phyloP scores from a whole-genome alignment of 1,139 yeast species.

The Saccharomyces hybrid region DNA sequence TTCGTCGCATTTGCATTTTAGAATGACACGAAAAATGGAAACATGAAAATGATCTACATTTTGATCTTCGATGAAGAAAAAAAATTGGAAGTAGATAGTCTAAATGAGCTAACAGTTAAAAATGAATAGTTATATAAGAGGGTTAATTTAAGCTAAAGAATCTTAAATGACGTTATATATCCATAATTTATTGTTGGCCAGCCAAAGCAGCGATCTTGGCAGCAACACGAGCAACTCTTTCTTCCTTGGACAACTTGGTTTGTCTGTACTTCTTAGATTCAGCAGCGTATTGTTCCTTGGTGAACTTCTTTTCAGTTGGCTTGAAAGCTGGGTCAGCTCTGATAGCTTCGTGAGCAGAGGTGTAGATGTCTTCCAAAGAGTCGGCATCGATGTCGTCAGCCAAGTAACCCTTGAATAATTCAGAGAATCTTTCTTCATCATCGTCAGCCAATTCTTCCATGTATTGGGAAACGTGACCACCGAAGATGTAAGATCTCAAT shows the following conservation, averaged over 20 bases:
- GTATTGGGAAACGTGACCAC: slow-evolving; percentile 99
- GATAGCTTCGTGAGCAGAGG: slow-evolving; percentile 90
- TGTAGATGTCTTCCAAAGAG: slow-evolving; percentile 90
- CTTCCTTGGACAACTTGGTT: slow-evolving; percentile 81
- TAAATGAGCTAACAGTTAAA: neutral
- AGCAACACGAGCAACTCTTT: slow-evolving; percentile 83
- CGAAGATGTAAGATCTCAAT: slow-evolving; percentile 98
- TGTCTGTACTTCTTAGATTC: slow-evolving; percentile 88
- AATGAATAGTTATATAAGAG: slow-evolving; percentile 2
- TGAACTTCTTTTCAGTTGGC: slow-evolving; percentile 87
- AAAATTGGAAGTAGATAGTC: neutral
- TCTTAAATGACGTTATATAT: slow-evolving; percentile 1
- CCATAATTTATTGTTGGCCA: slow-evolving; percentile 24
- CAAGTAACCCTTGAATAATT: slow-evolving; percentile 93
- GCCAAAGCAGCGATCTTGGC: slow-evolving; percentile 82
- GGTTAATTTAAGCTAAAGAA: slow-evolving; percentile 3
- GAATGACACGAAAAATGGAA: too few relatives aligned
- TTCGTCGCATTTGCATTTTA: too few relatives aligned
- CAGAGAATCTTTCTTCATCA: slow-evolving; percentile 98
- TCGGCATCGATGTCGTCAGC: slow-evolving; percentile 98
- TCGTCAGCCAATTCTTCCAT: slow-evolving; percentile 99
- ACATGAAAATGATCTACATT: too few relatives aligned
- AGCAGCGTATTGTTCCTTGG: slow-evolving; percentile 98
- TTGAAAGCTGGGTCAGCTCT: slow-evolving; percentile 93
- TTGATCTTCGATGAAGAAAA: too few relatives aligned